Base-by-base conservation (phyloP, 495 filamentous ascomycete species). In the Penicillium macrosclerotiorum region DNA sequence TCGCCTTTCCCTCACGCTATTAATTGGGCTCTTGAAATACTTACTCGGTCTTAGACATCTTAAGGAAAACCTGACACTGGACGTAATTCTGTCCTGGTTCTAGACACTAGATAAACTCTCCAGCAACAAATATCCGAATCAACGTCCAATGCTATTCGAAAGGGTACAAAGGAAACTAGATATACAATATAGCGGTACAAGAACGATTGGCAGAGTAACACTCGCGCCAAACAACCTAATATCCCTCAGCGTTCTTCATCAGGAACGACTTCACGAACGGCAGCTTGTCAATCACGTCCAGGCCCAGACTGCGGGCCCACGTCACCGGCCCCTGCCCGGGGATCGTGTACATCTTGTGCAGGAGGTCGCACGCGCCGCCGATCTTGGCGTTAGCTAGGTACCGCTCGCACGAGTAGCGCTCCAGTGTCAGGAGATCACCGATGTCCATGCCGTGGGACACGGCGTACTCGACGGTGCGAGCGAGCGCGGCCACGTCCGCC, bases 301-400 rank as follows among this genome's bases (percentile, higher is more conserved):
- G 60, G 0, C 94, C 94, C 37, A 88, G 59, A 52, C 83, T 88
- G 39, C 94, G 78, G 43, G 87, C 68, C 40, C 81, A 83, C 11
- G 93, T 86, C 30, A 96, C 65, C 8, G 90, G 90, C 1, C 84
- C 83, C 42, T 75, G 81, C 7, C 79, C 81, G 6, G 69, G 60
- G 3, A 86, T 80, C 26, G 81, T 83, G 59, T 96, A 99, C 33
- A 99, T 67, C 75, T 93, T 95, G 61, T 96, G 89, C 56, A 99
- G 67, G 67, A 96, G 86, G 71, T 99, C 94, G 27, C 89, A 88
- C 14, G 92, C 86, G 8, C 89, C 93, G 1, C 96, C 72, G 56
- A 99, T 74, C 42, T 92, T 76, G 40, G 95, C 84, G 67, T 97
- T 97, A 23, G 79, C 74, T 9, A 81, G 76, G 57, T 88, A 99